Percentiles rank a stretch among this genome's conserved stretches.
These are phyloP conservation scores for Leishmania gerbilli DNA, from an alignment of 208 protist species.

Conservation along the genomic window DNA sequence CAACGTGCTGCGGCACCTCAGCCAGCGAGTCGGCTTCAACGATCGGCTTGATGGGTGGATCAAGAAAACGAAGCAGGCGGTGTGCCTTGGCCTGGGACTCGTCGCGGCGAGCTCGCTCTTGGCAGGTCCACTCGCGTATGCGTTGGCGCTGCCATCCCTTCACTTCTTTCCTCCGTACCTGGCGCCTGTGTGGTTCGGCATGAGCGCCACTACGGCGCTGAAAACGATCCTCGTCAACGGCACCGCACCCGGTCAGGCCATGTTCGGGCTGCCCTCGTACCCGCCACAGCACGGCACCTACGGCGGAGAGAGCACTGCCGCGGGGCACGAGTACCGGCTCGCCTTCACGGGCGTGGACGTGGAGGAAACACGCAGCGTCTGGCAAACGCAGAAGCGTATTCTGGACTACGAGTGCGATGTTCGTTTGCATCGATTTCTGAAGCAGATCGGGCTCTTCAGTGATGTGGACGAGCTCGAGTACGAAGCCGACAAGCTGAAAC, in stretches of 20 bases:
- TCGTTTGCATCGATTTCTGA: constrained; percentile 65
- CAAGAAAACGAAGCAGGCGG: constrained; percentile 20
- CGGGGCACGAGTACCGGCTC: constrained; percentile 74
- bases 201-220: constrained; percentile 38
- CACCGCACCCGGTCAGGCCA: constrained; percentile 54
- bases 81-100: constrained; percentile 21
- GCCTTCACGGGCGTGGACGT: constrained; percentile 70
- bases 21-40: constrained; percentile 71
- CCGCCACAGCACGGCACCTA: constrained; percentile 72
- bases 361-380: constrained; percentile 71
- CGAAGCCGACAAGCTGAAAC: constrained; percentile 66
- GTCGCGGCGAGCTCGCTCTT: constrained; percentile 30
- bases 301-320: constrained; percentile 60
- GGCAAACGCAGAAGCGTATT: constrained; percentile 74
- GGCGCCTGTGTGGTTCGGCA: constrained; percentile 82
- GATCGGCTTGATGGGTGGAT: constrained; percentile 62
- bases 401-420: constrained; percentile 90
- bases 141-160: constrained; percentile 10
- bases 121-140: constrained; percentile 17
- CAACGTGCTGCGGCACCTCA: constrained; percentile 54
- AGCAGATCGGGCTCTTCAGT: constrained; percentile 56
- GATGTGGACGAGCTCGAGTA: constrained; percentile 77
- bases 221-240: constrained; percentile 62
- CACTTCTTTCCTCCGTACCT: constrained; percentile 71
- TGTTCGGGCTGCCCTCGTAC: constrained; percentile 51